Base-by-base conservation (phyloP, 2,329 filamentous ascomycete genomes). In the Calonectria crousiana region DNA sequence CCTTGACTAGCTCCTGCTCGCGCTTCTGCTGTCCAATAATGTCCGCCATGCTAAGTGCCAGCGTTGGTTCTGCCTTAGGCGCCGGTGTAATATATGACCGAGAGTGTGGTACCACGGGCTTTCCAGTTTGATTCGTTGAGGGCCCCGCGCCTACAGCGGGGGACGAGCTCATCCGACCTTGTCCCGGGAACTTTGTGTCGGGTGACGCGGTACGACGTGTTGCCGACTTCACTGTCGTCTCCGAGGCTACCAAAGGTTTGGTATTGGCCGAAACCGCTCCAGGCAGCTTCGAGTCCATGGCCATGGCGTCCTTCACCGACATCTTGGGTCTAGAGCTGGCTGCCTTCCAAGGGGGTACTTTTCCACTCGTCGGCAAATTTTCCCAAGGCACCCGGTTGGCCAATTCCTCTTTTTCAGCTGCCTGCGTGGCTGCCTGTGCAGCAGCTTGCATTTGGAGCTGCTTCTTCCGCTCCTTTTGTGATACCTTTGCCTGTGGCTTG, bases 381-480 rank as follows among this genome's bases (percentile, higher is more conserved):
- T 88, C 87, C 87, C 89, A 89, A 2, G 89, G 86, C 26, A 84
- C 84, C n/a, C 75, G 74, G 34, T 77, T 83, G 16, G 75, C 51
- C 38, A 80, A 78, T 38, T 82, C 81, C n/a, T 81, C 79, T 49
- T 81, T 80, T 9, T 85, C 84, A 10, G 86, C 84, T 38, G 84
- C 85, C 73, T 89, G 85, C 49, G 86, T 82, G 11, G 86, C 84
- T 36, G 84, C 85, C 74, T 89, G 85, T 44, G 86, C 82, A 30
- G 83, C 85, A 30, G 89, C 86, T 80, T 94, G 91, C 75, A 92
- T 89, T 80, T 95, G 93, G 79, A 95, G 91, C 77, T 95, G 91
- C 81, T 91, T 94, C 86, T 98, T 98, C 28, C 95, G 92, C 83
- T 98, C 96, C 81, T 97, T 98, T 79, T 98, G 97, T 0, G 96